phyloP scores from a whole-genome alignment of 768 basidiomycete genomes.

The Crucibulum laeve region DNA sequence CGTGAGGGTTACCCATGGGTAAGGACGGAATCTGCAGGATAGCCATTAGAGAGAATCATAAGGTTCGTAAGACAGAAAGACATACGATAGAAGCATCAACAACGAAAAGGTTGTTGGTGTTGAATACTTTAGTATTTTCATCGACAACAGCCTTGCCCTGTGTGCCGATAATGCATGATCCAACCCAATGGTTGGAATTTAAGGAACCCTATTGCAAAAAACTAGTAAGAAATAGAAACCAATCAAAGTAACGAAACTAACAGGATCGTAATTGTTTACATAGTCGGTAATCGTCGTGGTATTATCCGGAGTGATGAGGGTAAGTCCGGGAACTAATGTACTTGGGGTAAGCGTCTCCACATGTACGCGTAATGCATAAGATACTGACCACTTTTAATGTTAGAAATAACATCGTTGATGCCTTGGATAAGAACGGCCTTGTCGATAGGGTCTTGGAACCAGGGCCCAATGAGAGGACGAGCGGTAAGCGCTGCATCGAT shows the following conservation, averaged over 20 bases:
- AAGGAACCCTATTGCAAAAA: slow-evolving; percentile 24
- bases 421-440: slow-evolving; percentile 46
- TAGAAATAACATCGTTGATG: slow-evolving; percentile 42
- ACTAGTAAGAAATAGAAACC: not conserved
- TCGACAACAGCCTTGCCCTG: slow-evolving; percentile 44
- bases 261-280: slow-evolving; percentile 33
- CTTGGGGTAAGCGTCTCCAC: slow-evolving; percentile 2
- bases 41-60: not conserved
- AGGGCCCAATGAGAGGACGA: slow-evolving; percentile 45
- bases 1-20: slow-evolving; percentile 57
- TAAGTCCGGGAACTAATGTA: slow-evolving; percentile 40
- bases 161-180: slow-evolving; percentile 43
- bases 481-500: slow-evolving; percentile 49
- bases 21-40: slow-evolving; percentile 42
- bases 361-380: not conserved
- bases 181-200: slow-evolving; percentile 66
- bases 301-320: slow-evolving; percentile 57
- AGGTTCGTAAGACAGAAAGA: slow-evolving; percentile 2
- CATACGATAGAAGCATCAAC: slow-evolving; percentile 40
- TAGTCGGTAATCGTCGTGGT: slow-evolving; percentile 50
- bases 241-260: slow-evolving; percentile 6
- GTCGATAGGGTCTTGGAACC: slow-evolving; percentile 56
- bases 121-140: slow-evolving; percentile 48
- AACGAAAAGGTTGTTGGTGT: slow-evolving; percentile 48
- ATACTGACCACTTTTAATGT: slow-evolving; percentile 33